These are phyloP conservation scores for Eucalyptus caleyi DNA, from an alignment of 345 rosid species.

Conservation along the genomic window DNA sequence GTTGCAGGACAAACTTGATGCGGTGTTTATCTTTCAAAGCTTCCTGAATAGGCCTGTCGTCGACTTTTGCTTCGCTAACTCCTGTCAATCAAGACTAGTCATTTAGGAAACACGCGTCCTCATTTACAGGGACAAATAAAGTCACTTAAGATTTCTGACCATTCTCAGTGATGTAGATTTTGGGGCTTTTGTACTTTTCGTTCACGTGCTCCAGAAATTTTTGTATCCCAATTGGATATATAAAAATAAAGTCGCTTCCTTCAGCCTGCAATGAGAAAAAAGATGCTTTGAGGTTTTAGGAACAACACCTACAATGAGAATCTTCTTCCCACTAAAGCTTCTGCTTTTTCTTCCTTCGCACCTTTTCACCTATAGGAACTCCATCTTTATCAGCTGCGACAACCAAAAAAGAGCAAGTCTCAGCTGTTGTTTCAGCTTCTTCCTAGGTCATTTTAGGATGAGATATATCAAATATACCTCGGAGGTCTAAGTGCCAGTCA, in stretches of 20 bases:
- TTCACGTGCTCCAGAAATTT: not conserved
- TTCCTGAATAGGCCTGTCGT: not conserved
- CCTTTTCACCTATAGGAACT: conserved; percentile 4
- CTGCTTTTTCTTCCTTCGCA: not conserved
- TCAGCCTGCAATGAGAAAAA: not conserved
- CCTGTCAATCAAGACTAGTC: not conserved
- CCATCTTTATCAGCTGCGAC: not conserved
- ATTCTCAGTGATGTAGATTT: conserved; percentile 1
- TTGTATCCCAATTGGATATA: not conserved
- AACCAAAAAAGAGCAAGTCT: not conserved
- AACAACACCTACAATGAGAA: not conserved
- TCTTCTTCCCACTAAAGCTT: not conserved
- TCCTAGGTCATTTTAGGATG: not conserved
- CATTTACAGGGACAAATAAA: not conserved
- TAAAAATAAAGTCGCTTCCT: not conserved
- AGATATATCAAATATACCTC: not conserved
- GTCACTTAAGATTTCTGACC: not conserved
- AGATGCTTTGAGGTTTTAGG: not conserved
- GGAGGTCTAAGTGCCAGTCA: conserved; percentile 29
- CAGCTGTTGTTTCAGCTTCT: not conserved
- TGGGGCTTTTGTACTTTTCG: not conserved
- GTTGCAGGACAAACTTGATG: not conserved
- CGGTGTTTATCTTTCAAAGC: not conserved
- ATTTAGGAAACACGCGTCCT: not conserved
- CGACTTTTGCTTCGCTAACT: not conserved